Evolutionary conservation across 352 stramenopile genomes (phyloP).

Genomic region (Halophytophthora batemanensis): DNA sequence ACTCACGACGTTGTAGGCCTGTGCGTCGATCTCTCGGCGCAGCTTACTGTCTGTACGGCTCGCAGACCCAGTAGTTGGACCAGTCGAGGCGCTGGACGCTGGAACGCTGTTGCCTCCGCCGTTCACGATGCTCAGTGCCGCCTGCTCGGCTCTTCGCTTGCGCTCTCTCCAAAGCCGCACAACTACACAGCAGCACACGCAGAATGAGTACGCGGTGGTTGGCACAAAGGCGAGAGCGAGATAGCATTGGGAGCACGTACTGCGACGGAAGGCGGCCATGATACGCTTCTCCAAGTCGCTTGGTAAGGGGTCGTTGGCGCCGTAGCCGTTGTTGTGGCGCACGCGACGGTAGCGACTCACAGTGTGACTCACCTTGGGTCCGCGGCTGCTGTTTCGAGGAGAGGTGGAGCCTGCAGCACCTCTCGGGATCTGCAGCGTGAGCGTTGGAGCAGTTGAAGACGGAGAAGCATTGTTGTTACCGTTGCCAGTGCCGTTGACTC

Average conservation of each 20-base stretch:
- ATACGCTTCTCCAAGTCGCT: slow-evolving; percentile 28
- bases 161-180: slow-evolving; percentile 61
- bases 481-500: slow-evolving; percentile 5
- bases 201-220: not conserved
- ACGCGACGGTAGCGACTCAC: slow-evolving; percentile 3
- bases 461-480: slow-evolving; percentile 4
- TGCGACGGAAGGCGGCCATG: slow-evolving; percentile 52
- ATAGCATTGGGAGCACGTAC: slow-evolving; percentile 20
- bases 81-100: slow-evolving; percentile 1
- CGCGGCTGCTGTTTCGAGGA: not conserved
- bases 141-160: slow-evolving; percentile 42
- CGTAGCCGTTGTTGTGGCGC: slow-evolving; percentile 9
- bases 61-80: slow-evolving; percentile 6
- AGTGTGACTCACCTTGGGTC: not conserved
- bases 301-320: not conserved
- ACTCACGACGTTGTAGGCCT: slow-evolving; percentile 67
- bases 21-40: slow-evolving; percentile 45
- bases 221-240: not conserved
- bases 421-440: slow-evolving; percentile 9
- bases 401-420: slow-evolving; percentile 1
- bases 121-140: slow-evolving; percentile 51
- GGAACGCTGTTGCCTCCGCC: slow-evolving; percentile 19
- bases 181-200: slow-evolving; percentile 24
- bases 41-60: slow-evolving; percentile 39
- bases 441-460: not conserved